Evolutionary conservation across 2,329 filamentous ascomycete species (phyloP), one percentile per base, ranked within the genome.

Genomic region (Colletotrichum somersetense): DNA sequence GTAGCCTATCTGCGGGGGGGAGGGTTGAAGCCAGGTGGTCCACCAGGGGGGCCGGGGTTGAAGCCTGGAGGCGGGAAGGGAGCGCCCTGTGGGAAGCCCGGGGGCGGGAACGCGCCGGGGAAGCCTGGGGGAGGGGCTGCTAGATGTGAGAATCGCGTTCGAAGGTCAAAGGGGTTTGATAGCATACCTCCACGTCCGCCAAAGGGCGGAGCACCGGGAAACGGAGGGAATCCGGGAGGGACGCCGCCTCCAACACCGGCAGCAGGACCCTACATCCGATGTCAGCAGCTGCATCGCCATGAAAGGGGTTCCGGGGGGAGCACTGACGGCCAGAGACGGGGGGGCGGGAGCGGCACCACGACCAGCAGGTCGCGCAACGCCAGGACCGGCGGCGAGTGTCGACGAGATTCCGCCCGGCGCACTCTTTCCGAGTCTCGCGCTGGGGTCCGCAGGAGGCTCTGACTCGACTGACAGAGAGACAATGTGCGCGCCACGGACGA

Each of bases 401-500:
- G 92, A 90, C 53, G 92, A 85, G 46, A 89, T 87, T 70, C 91
- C 92, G 72, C 91, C 89, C 42, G 92, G 88, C 40, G 90, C 90
- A 75, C 89, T 90, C 82, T 93, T 92, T 79, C 95, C 96, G 74
- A 99, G 89, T 83, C 96, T 90, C 61, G 96, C 91, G 77, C 95
- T 94, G 66, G 96, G 96, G 79, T 99, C 96, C 78, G 95, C 94
- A 12, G 97, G 96, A 58, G 96, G 96, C 67, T 96, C 96, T 70
- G 96, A 97, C 80, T 99, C 97, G 75, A 98, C 95, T 11, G 96
- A 97, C 73, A 97, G 90, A 30, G 95, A 97, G 74, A 99, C 93
- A 74, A 99, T 96, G 77, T 97, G 93, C 69, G 95, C 94, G 78
- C 96, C 96, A 78, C 96, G 94, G 74, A 99, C 90, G 77, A 99